A percentile compares a stretch with the other conserved stretches of the same genome.
Evolutionary conservation across 352 stramenopile species (phyloP).

Genomic region (Peronospora farinosa): DNA sequence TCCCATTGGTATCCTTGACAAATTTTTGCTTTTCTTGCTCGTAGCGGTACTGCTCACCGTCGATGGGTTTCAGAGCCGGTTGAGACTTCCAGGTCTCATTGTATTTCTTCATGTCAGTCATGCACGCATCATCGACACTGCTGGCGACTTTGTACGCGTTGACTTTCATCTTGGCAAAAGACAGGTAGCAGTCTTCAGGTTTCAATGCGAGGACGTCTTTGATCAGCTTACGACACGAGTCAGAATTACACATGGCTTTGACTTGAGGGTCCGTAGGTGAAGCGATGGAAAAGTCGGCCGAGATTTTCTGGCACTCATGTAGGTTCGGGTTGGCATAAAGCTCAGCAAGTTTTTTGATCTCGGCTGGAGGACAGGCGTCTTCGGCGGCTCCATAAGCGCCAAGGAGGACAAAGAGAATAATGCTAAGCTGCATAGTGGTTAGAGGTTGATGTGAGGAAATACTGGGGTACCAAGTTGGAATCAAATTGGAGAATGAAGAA

Average conservation of each 20-base stretch:
- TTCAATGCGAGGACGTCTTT: constrained; percentile 21
- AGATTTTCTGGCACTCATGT: constrained; percentile 22
- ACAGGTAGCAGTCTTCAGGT: constrained; percentile 22
- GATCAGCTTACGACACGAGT: constrained; percentile 15
- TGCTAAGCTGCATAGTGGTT: constrained; percentile 15
- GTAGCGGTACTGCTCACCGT: too few relatives aligned
- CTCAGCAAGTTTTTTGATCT: constrained; percentile 25
- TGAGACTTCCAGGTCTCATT: not conserved
- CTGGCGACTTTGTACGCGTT: constrained; percentile 19
- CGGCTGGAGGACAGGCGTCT: constrained; percentile 18
- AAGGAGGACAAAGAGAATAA: constrained; percentile 17
- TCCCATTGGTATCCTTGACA: too few relatives aligned
- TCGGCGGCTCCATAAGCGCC: constrained; percentile 12
- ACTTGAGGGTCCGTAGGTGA: constrained; percentile 20
- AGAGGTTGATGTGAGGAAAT: not conserved
- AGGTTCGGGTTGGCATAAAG: constrained; percentile 27
- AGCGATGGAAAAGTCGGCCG: constrained; percentile 18
- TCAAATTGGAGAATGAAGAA: constrained; percentile 29
- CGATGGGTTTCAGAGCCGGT: constrained; percentile 7
- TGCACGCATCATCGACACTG: not conserved
- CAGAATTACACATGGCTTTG: constrained; percentile 22
- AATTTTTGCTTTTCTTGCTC: too few relatives aligned
- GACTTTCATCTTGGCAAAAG: constrained; percentile 15
- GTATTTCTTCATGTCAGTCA: not conserved
- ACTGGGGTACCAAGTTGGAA: constrained; percentile 14